phyloP scores from a whole-genome alignment of 2,329 filamentous ascomycete species.

The Sporothrix dimorphospora region DNA sequence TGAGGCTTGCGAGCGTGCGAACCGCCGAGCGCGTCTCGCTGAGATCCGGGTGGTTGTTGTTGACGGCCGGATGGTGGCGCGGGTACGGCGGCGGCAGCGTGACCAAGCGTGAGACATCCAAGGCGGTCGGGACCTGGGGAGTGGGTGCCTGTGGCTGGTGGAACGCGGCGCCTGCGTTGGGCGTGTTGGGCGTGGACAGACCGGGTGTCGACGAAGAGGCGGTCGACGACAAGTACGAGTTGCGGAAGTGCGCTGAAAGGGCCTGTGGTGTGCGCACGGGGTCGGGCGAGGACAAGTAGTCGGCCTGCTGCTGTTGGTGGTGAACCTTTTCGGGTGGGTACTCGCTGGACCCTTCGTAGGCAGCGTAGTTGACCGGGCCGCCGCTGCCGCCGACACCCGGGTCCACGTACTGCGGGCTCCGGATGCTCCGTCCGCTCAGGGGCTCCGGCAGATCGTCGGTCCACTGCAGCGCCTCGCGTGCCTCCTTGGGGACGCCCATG shows the following conservation, averaged over 20 bases:
- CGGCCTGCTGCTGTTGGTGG: conserved; percentile 49
- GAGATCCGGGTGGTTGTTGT: conserved; percentile 93
- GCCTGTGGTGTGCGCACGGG: conserved; percentile 50
- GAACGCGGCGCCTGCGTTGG: conserved; percentile 40
- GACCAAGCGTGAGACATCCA: conserved; percentile 90
- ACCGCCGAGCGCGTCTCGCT: conserved; percentile 74
- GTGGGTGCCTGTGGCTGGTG: conserved; percentile 41
- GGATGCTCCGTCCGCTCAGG: conserved; percentile 37
- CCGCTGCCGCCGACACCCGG: background rate
- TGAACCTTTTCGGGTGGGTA: conserved; percentile 59
- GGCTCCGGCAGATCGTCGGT: conserved; percentile 50
- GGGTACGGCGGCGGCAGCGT: conserved; percentile 94
- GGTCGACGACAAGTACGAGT: conserved; percentile 46
- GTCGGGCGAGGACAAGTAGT: conserved; percentile 38
- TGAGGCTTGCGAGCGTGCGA: conserved; percentile 71
- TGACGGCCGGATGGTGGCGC: conserved; percentile 90
- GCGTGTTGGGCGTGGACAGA: conserved; percentile 49
- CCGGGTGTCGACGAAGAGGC: conserved; percentile 31
- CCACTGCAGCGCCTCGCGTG: conserved; percentile 73
- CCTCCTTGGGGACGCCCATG: conserved; percentile 85
- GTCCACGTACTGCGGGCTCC: background rate
- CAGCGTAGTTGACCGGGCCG: conserved; percentile 37
- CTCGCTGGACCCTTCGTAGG: conserved; percentile 48
- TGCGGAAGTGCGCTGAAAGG: conserved; percentile 37
- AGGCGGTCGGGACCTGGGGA: conserved; percentile 37